Percentiles rank a stretch among this genome's conserved stretches.
Conservation (phyloP, 345 rosid species). For the Citrus australasica region DNA sequence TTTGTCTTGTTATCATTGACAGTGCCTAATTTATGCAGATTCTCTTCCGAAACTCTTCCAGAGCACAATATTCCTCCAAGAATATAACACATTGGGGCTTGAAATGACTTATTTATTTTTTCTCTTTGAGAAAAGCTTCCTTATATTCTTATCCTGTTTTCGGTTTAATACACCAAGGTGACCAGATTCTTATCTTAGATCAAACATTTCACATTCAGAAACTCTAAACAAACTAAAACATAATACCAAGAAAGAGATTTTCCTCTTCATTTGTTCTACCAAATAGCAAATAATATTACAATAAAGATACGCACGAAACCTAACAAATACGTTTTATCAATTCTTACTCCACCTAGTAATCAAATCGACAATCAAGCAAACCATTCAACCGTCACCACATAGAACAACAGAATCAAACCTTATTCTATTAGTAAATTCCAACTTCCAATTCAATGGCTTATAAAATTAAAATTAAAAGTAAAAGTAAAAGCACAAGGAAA, state of each 20-base stretch:
- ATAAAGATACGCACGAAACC: not conserved
- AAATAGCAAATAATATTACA: not conserved
- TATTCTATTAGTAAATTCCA: not conserved
- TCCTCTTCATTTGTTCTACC: not conserved
- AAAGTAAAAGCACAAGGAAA: not conserved
- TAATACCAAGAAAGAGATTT: not conserved
- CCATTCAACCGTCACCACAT: not conserved
- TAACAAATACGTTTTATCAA: not conserved
- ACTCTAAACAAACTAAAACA: not conserved
- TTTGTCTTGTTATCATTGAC: not conserved
- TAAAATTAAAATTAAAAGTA: not conserved
- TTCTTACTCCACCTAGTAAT: not conserved
- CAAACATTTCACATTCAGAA: not conserved
- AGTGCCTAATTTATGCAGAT: not conserved
- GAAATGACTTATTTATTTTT: not conserved
- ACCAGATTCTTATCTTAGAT: not conserved
- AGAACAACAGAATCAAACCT: not conserved
- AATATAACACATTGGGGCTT: not conserved
- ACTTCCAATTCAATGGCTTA: not conserved
- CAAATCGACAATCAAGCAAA: not conserved
- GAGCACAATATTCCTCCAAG: not conserved
- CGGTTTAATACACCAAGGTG: not conserved
- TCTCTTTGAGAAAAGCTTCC: not conserved
- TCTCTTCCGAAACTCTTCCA: not conserved
- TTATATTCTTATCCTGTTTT: not conserved